Evolutionary conservation across 2,329 filamentous ascomycete species (phyloP).

Genomic region (Aspergillus calidoustus): DNA sequence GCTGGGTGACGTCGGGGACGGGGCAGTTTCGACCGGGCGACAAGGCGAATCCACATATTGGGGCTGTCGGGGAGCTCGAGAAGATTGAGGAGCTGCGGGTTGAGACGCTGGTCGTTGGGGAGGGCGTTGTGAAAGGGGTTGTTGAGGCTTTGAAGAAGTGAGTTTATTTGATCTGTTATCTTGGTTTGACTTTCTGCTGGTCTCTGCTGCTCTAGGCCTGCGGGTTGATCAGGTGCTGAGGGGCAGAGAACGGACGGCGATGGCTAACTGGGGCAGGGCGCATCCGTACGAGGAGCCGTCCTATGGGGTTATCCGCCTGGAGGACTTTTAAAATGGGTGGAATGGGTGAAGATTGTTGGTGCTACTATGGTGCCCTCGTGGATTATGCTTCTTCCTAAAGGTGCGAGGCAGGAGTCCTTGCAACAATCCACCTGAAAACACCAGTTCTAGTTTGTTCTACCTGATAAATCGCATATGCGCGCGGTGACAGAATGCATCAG

Average conservation of each 20-base stretch:
- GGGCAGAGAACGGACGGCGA: not conserved
- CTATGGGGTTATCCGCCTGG: conserved; percentile 18
- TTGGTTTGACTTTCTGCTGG: too few relatives aligned
- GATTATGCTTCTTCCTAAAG: too few relatives aligned
- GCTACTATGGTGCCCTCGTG: too few relatives aligned
- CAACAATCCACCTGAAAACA: too few relatives aligned
- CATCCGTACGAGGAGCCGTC: conserved; percentile 21
- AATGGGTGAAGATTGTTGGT: too few relatives aligned
- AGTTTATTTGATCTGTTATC: not conserved
- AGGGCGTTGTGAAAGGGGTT: conserved; percentile 17
- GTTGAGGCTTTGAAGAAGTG: conserved; percentile 25
- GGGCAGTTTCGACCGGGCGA: conserved; percentile 21
- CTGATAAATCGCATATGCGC: too few relatives aligned
- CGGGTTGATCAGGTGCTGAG: too few relatives aligned
- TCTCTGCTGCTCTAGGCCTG: too few relatives aligned
- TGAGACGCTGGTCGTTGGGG: conserved; percentile 23
- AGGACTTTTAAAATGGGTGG: conserved; percentile 13
- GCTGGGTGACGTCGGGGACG: conserved; percentile 19
- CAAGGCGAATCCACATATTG: conserved; percentile 20
- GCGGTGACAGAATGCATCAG: too few relatives aligned
- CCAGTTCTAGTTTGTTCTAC: too few relatives aligned
- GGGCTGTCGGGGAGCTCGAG: conserved; percentile 20
- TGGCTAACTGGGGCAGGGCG: conserved; percentile 1
- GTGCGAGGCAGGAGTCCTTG: too few relatives aligned
- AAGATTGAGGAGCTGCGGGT: conserved; percentile 21